Evolutionary conservation across 1,139 yeast genomes (phyloP).

Genomic region (Candida sp.): DNA sequence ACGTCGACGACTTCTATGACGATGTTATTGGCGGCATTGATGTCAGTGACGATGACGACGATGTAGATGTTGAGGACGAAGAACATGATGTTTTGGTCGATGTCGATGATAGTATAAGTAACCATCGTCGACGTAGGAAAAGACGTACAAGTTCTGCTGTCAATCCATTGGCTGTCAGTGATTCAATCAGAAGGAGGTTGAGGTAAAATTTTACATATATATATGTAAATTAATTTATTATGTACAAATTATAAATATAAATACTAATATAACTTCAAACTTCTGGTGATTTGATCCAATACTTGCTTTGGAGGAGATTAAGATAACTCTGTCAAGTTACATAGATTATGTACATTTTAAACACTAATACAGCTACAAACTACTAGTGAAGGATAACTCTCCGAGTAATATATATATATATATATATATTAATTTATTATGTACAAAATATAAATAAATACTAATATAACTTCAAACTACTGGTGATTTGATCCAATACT

Average conservation of each 20-base stretch:
- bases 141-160: constrained; percentile 45
- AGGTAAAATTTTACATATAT: neutral
- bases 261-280: constrained; percentile 63
- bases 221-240: neutral
- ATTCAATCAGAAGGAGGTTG: constrained; percentile 8
- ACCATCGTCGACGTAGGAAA: constrained; percentile 28
- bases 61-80: constrained; percentile 31
- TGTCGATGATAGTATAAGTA: constrained; percentile 30
- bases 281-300: constrained; percentile 78
- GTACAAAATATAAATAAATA: neutral
- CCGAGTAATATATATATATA: no score
- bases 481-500: constrained; percentile 77
- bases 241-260: neutral
- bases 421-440: neutral
- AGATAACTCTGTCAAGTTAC: neutral
- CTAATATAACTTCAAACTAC: constrained; percentile 71
- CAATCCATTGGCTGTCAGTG: constrained; percentile 33
- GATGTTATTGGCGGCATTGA: constrained; percentile 38
- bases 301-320: constrained; percentile 63
- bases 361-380: no score
- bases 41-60: constrained; percentile 32
- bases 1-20: constrained; percentile 45
- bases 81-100: constrained; percentile 39
- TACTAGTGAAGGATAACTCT: no score
- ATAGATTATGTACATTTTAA: neutral